A percentile compares a stretch with the other conserved stretches of the same genome.
Evolutionary conservation across 176 grass and related monocot species (phyloP).

Genomic region (Ampelocalamus luodianensis): DNA sequence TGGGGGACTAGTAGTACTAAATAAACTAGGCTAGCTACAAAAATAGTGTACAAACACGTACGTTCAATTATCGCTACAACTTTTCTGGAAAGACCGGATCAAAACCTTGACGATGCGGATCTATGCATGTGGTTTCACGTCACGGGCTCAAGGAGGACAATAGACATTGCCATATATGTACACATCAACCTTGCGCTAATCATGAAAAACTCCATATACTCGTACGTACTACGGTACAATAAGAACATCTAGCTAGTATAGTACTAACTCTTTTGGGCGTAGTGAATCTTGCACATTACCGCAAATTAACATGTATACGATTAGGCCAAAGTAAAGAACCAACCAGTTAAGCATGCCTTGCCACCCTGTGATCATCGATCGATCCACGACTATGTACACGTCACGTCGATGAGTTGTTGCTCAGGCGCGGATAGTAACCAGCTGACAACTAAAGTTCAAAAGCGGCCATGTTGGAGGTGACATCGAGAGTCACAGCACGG

Average conservation of each 20-base stretch:
- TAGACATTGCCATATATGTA: not conserved
- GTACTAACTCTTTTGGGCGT: no score
- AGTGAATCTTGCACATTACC: not conserved
- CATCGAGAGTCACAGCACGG: constrained; percentile 35
- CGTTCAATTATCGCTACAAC: not conserved
- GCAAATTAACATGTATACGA: not conserved
- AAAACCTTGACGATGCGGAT: constrained; percentile 31
- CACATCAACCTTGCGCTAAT: not conserved
- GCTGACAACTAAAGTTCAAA: constrained; percentile 39
- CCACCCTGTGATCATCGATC: not conserved
- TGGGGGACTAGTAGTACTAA: not conserved
- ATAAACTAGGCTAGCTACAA: not conserved
- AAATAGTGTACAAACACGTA: not conserved
- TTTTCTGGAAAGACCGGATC: not conserved
- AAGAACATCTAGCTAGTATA: not conserved
- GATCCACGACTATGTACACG: constrained; percentile 12
- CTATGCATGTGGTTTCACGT: constrained; percentile 29
- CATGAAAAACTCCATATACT: not conserved
- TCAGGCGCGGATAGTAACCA: not conserved
- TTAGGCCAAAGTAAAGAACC: not conserved
- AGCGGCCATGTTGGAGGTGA: constrained; percentile 42
- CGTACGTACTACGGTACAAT: not conserved
- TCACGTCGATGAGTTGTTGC: constrained; percentile 21
- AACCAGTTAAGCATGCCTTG: not conserved
- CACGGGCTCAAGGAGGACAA: constrained; percentile 46